A percentile compares a stretch with the other conserved stretches of the same genome.
These are phyloP conservation scores for Cladophialophora bantiana DNA, from an alignment of 2,329 filamentous ascomycete genomes.

Conservation along the genomic window DNA sequence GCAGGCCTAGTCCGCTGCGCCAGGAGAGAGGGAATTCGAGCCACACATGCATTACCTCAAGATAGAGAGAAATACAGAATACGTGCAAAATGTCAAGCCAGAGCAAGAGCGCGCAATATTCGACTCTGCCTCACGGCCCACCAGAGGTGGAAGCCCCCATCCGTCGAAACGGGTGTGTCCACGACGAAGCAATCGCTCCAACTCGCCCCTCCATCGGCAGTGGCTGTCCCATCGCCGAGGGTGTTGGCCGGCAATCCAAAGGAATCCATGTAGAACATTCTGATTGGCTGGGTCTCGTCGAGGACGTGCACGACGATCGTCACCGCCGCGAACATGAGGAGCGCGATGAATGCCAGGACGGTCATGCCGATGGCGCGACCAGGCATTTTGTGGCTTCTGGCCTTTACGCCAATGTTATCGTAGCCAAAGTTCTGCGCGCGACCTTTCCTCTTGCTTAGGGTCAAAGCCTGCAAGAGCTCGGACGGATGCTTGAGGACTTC, in stretches of 20 bases:
- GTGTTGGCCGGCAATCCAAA: conserved; percentile 7
- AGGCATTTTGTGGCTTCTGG: conserved; percentile 18
- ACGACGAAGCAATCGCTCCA: conserved; percentile 32
- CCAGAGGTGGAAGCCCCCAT: conserved; percentile 22
- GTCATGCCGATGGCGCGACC: conserved; percentile 26
- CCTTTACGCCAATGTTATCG: background rate
- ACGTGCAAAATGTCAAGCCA: conserved; percentile 7
- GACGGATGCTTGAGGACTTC: conserved; percentile 10
- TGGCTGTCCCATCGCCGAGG: conserved; percentile 4
- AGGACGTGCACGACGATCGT: conserved; percentile 29
- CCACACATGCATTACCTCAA: background rate
- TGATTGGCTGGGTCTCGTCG: conserved; percentile 23
- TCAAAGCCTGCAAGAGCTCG: conserved; percentile 21
- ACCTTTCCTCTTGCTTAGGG: background rate
- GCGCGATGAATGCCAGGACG: conserved; percentile 23
- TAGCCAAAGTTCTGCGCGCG: background rate
- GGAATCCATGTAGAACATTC: conserved; percentile 29
- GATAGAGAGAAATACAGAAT: background rate
- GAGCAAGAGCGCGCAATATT: conserved; percentile 19
- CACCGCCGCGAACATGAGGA: conserved; percentile 25
- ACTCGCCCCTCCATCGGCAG: conserved; percentile 9
- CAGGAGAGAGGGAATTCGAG: too few species aligned
- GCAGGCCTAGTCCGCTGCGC: too few species aligned
- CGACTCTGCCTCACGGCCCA: conserved; percentile 23
- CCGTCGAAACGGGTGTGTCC: conserved; percentile 19